Base-by-base conservation (phyloP, 768 basidiomycete species). In the Hydnum rufescens region DNA sequence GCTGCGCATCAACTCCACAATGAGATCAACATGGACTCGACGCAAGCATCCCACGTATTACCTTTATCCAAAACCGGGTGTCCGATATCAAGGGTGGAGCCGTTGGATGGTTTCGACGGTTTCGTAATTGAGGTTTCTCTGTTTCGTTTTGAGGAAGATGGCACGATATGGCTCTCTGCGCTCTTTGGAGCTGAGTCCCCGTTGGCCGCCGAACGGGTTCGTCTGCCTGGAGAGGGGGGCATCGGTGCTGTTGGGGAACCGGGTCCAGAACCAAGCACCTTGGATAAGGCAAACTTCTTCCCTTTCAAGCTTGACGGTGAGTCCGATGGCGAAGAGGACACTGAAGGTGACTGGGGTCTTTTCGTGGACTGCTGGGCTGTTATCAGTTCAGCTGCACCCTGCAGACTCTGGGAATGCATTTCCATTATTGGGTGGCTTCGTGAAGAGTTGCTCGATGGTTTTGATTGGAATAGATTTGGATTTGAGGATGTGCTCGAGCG, bases 311-410 rank as follows among this genome's bases (percentile, higher is more conserved):
- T n/a, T n/a, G n/a, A n/a, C 34, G 34, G 34, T 8, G 8, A 39
- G 8, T 19, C 34, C 19, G 8, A 39, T 39, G 34, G 34, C 34
- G 34, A 19, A 39, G 34, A 39, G 34, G 8, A 8, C 25, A 26
- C 16, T 47, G 8, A 26, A 8, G 44, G 44, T 6, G 25, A 6
- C 6, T n/a, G n/a, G n/a, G n/a, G n/a, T n/a, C n/a, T n/a, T n/a
- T n/a, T n/a, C 44, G 44, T 16, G 16, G 44, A 47, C 16, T 13
- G 28, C 44, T 13, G 28, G 16, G 44, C 25, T 6, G 44, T 47
- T 42, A 85, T 64, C 65, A 77, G 73, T 63, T 85, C 79, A 31
- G 80, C 66, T 16, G 80, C 82, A 53, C 81, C 82, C 57, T 72
- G 74, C 44, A 86, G 68, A 56, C 80, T 82, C 64, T 83, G 82